Percentiles rank a stretch among this genome's conserved stretches.
Conservation (phyloP, 768 basidiomycete genomes). For the Naematelia aurantialba region DNA sequence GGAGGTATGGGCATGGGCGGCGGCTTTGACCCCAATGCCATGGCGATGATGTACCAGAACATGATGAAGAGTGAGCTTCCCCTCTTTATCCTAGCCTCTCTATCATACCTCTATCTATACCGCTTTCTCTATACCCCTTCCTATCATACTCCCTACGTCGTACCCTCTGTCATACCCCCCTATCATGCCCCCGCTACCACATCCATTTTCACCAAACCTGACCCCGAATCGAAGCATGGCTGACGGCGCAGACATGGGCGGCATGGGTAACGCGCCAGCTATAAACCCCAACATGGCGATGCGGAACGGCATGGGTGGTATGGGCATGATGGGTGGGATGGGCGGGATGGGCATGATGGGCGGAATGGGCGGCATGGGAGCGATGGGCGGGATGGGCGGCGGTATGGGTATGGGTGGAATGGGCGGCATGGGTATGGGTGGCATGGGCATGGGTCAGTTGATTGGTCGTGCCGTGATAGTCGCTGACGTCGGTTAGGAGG, state of each 20-base stretch:
- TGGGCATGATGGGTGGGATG: slow-evolving; percentile 51
- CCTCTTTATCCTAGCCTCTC: not conserved
- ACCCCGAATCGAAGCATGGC: slow-evolving; percentile 52
- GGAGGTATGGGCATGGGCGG: slow-evolving; percentile 35
- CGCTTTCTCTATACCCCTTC: no score
- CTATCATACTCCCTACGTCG: no score
- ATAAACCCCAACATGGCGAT: slow-evolving; percentile 44
- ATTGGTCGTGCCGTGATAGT: slow-evolving; percentile 8
- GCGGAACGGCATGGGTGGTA: slow-evolving; percentile 30
- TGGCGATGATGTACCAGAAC: slow-evolving; percentile 87
- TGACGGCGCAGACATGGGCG: slow-evolving; percentile 28
- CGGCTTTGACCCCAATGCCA: slow-evolving; percentile 81
- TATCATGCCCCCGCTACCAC: no score
- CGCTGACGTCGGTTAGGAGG: not conserved
- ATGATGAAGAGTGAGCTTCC: slow-evolving; percentile 58
- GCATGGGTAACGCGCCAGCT: slow-evolving; percentile 42
- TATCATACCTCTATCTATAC: no score
- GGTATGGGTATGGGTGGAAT: slow-evolving; percentile 22
- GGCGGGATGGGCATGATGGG: slow-evolving; percentile 28
- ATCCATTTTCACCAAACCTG: slow-evolving; percentile 58
- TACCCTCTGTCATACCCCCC: no score
- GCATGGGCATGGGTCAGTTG: slow-evolving; percentile 1
- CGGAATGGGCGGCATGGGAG: slow-evolving; percentile 18
- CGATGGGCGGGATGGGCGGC: no score
- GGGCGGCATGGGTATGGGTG: slow-evolving; percentile 15